Base-by-base conservation (phyloP, 1,284 basidiomycete species). In the Puccinia brachypodii region DNA sequence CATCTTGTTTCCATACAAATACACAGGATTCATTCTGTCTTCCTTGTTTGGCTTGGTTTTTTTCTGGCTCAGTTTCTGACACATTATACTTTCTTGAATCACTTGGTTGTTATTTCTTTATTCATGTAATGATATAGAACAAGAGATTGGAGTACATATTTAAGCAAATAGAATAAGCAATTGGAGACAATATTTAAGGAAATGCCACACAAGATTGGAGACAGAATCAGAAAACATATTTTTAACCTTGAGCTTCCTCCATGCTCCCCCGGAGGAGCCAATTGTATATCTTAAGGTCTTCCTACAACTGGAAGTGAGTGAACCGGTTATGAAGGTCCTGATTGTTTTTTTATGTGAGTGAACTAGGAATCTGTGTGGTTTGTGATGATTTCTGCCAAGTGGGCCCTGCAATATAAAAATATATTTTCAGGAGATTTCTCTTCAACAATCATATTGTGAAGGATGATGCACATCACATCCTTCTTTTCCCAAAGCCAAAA, bases 371-470 rank as follows among this genome's bases (percentile, higher is more conserved):
- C 66, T 22, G 22, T 8, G 9, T 69, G 33, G 13, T 40, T 69
- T 69, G 66, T 31, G 36, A 44, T 40, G n/a, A 69, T 40, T 22
- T 42, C n/a, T 16, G 66, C 36, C 42, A 16, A 40, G 4, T 31
- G 66, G 11, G 4, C n/a, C n/a, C n/a, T n/a, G n/a, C n/a, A 13
- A 8, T 8, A 9, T 3, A 69, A n/a, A 22, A 69, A 69, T 7
- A 36, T 8, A n/a, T 69, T n/a, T 13, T 42, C 8, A 9, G 36
- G 11, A 9, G 36, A 42, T 44, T 13, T 31, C 42, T 69, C 38
- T 25, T 66, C 64, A 19, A 66, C 38, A 42, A 66, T 66, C 64
- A 66, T 66, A 8, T 66, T 38, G n/a, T 72, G 71, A 22, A 73
- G 71, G 42, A 73, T 33, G 42, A 73, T 73, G 31, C 47, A 73